Evolutionary conservation across 352 stramenopile genomes (phyloP), one percentile per base, ranked within the genome.

Genomic region (Salisapilia sapeloensis): DNA sequence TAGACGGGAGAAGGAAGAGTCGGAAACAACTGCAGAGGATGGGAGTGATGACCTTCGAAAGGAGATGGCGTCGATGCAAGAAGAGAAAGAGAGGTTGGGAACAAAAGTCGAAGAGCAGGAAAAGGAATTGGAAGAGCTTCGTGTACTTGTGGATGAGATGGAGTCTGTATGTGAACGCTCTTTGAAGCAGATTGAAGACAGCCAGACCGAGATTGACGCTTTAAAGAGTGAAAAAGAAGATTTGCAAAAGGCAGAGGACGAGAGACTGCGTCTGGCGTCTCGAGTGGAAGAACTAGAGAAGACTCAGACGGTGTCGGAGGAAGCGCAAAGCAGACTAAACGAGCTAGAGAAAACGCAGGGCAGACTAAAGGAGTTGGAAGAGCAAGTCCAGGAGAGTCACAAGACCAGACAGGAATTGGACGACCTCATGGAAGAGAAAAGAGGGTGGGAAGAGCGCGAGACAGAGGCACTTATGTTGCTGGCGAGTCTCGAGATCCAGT

Each of bases 401-500:
- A 36, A 46, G 13, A 46, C 46, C 24, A 15, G 24, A 41, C 41
- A 32, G 14, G 35, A 20, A 22, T 48, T 20, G 38, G 33, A 19
- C 24, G 9, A 20, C 11, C 11, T 7, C 15, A 29, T 19, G 19
- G 18, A 38, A 38, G 29, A 9, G 12, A 15, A 12, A 20, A 15
- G 29, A 34, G 9, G 9, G 12, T 12, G 14, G 12, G 13, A 16
- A 11, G 31, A 36, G 9, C 18, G n/a, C 8, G 19, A 16, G 6
- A 8, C 13, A 8, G 28, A 7, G 8, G 6, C 19, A n/a, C 8
- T 72, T 17, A 56, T 83, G 6, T 42, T 83, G 13, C 44, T 78
- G 7, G 63, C 67, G 31, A 80, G 67, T 40, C 50, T 83, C 26
- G 60, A 77, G 37, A 83, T 83, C 28, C 60, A 80, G 31, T 83